Evolutionary conservation across 108 stramenopile species (phyloP).

Genomic region (Nannochloropsis gaditana): DNA sequence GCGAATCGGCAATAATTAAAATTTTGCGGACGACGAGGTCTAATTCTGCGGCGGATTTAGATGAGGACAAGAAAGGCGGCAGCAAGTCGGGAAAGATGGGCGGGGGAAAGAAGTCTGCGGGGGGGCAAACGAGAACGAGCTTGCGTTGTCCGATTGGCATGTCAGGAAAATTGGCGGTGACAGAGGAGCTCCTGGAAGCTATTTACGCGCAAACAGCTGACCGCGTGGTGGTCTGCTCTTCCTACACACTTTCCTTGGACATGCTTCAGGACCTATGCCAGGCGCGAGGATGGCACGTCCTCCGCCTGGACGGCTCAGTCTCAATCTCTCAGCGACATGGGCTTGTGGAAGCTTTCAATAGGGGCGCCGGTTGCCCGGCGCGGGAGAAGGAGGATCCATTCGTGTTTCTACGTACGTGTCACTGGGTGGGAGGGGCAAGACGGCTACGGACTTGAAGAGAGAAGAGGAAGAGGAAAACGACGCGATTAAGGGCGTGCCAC

Average conservation of each 20-base stretch:
- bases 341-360: constrained; percentile 40
- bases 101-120: constrained; percentile 13
- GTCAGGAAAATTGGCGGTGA: constrained; percentile 51
- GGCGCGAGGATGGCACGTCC: constrained; percentile 41
- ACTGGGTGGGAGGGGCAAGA: background rate
- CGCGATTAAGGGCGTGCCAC: background rate
- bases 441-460: background rate
- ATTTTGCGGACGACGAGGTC: background rate
- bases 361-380: background rate
- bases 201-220: constrained; percentile 32
- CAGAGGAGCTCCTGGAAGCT: constrained; percentile 48
- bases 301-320: constrained; percentile 55
- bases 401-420: background rate
- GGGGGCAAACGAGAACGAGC: background rate
- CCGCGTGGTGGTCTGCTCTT: constrained; percentile 70
- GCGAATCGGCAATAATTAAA: background rate
- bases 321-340: constrained; percentile 29
- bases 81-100: constrained; percentile 10
- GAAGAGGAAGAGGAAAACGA: background rate
- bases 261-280: constrained; percentile 60
- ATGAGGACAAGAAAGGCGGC: background rate
- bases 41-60: background rate
- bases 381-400: constrained; percentile 23
- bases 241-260: constrained; percentile 75
- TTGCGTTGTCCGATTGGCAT: background rate